A percentile compares a stretch with the other conserved stretches of the same genome.
Evolutionary conservation across 2,329 filamentous ascomycete species (phyloP).

Genomic region (Aspergillus bombycis): DNA sequence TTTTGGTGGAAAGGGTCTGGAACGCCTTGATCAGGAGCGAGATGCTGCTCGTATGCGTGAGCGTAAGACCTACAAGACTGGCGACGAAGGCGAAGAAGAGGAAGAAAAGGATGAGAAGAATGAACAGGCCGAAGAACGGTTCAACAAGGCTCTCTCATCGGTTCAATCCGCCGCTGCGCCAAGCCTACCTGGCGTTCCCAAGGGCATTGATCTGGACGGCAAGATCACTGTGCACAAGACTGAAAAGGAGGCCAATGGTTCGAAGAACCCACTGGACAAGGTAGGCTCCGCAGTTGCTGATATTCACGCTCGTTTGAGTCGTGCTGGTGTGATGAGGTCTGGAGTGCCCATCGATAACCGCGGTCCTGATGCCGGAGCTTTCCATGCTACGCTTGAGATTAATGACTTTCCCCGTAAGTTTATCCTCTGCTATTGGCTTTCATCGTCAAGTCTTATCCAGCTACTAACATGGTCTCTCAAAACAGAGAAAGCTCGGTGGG

Average conservation of each 20-base stretch:
- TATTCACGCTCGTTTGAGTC: conserved; percentile 88
- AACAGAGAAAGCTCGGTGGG: conserved; percentile 89
- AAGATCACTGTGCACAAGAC: conserved; percentile 75
- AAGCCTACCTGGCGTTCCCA: conserved; percentile 51
- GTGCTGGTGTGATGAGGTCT: conserved; percentile 83
- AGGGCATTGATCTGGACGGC: conserved; percentile 64
- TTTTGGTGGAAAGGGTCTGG: conserved; percentile 93
- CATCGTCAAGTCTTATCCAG: neutral
- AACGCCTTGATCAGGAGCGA: conserved; percentile 86
- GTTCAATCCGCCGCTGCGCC: conserved; percentile 65
- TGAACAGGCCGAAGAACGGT: conserved; percentile 63
- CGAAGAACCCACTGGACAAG: conserved; percentile 75
- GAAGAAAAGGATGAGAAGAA: conserved; percentile 70
- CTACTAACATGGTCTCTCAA: conserved; percentile 13
- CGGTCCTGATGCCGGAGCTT: conserved; percentile 93
- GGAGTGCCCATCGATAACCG: conserved; percentile 98
- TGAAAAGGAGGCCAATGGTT: conserved; percentile 55
- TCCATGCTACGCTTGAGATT: conserved; percentile 96
- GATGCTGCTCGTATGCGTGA: conserved; percentile 84
- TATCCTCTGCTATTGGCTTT: neutral
- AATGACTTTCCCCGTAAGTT: conserved; percentile 87
- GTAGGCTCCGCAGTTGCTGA: conserved; percentile 87
- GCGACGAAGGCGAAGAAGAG: conserved; percentile 77
- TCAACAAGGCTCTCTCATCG: conserved; percentile 63
- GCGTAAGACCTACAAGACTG: conserved; percentile 86